These are phyloP conservation scores for Aspergillus incahuasiensis DNA, from an alignment of 495 filamentous ascomycete species.

Conservation along the genomic window DNA sequence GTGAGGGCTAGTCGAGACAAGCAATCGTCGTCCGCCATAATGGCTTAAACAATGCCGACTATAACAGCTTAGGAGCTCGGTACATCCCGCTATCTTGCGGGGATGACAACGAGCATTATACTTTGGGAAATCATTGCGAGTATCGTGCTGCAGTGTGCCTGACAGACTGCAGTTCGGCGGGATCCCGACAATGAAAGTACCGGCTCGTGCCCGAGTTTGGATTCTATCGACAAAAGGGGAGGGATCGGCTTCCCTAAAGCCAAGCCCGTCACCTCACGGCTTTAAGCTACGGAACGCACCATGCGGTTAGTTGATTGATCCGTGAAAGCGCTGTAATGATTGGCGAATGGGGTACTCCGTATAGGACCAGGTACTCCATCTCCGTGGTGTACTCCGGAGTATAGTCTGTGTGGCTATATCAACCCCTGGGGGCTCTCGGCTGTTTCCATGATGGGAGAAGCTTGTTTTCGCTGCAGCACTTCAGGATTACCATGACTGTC, in stretches of 20 bases:
- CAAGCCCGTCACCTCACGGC: background rate
- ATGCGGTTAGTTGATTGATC: background rate
- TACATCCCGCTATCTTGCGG: background rate
- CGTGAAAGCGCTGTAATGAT: background rate
- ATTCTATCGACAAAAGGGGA: constrained; percentile 1
- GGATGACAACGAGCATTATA: constrained; percentile 1
- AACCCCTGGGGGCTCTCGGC: background rate
- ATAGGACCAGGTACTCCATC: too few relatives aligned
- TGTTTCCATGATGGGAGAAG: background rate
- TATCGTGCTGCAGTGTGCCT: background rate
- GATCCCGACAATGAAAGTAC: background rate
- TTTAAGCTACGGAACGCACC: background rate
- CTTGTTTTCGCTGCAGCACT: too few relatives aligned
- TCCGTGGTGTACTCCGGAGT: too few relatives aligned
- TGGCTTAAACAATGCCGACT: constrained; percentile 5
- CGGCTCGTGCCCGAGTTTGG: background rate
- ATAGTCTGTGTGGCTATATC: too few relatives aligned
- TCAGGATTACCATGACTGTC: too few relatives aligned
- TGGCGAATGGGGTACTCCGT: background rate
- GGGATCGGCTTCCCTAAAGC: background rate
- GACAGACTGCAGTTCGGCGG: background rate
- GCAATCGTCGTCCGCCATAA: constrained; percentile 7
- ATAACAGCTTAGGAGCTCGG: background rate
- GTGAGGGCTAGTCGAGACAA: constrained; percentile 11
- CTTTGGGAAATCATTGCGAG: constrained; percentile 7